Evolutionary conservation across 208 protist genomes (phyloP), one percentile per base, ranked within the genome.

Genomic region (Tritrichomonas foetus): DNA sequence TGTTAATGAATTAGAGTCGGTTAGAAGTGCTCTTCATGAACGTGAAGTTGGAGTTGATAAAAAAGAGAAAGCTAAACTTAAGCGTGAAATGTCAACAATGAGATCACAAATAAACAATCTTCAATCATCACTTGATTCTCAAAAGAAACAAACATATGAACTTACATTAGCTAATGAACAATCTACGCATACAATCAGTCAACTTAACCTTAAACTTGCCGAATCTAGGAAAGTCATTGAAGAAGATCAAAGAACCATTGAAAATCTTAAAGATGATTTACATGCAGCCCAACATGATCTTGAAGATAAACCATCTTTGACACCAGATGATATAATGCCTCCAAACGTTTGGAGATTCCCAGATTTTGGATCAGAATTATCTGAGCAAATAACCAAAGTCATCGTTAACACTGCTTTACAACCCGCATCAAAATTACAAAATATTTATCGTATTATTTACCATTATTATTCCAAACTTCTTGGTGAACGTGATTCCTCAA

Each of bases 1-100:
- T n/a, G 1, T 82, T 16, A 16, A 30, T 47, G 74, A 82, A 50
- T 3, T 41, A n/a, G 74, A 82, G 30, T 50, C 74, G 9, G 16
- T 82, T 9, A 82, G 74, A 82, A 82, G 5, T 27, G 74, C 74
- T 82, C 74, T 82, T 50, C 74, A 82, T 41, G 74, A 30, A 30
- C 9, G 39, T 50, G 41, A 47, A 16, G 14, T 41, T 50, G 20
- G n/a, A 30, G 39, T 22, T n/a, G 74, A 47, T 30, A 39, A 82
- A 25, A 30, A 36, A 50, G 20, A 8, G 9, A 82, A 82, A 50
- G 5, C 30, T 16, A 47, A 50, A 39, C 41, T 39, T 30, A 36
- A 47, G 33, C 44, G 16, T 22, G 53, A 61, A 61, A 16, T 61
- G 5, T 16, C 5, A 61, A 22, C 22, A 20, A 50, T 22, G 8